These are phyloP conservation scores for Auriscalpium microsporum DNA, from an alignment of 768 basidiomycete genomes.

Conservation along the genomic window DNA sequence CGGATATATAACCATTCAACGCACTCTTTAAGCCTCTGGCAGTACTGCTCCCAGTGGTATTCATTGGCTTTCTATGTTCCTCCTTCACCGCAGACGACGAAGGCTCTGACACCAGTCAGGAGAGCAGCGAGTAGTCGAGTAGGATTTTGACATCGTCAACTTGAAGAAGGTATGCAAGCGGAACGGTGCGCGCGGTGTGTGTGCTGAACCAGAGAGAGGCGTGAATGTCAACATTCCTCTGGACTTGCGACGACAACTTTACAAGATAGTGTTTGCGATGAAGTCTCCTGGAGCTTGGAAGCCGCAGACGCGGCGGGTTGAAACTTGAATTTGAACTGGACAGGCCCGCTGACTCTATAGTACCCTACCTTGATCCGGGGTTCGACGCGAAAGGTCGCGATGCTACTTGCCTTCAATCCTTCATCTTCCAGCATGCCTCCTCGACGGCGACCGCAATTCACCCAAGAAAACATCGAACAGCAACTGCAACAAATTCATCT, in stretches of 20 bases:
- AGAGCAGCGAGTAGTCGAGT: constrained; percentile 91
- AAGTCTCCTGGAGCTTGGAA: constrained; percentile 90
- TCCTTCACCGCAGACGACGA: constrained; percentile 16
- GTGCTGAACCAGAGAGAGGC: constrained; percentile 79
- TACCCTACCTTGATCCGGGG: constrained; percentile 96
- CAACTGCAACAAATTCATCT: constrained; percentile 89
- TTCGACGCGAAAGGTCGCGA: constrained; percentile 42
- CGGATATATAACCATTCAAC: constrained; percentile 18
- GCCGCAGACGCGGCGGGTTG: constrained; percentile 88
- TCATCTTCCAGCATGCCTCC: constrained; percentile 48
- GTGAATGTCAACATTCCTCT: constrained; percentile 88
- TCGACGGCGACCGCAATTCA: constrained; percentile 61
- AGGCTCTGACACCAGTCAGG: constrained; percentile 70
- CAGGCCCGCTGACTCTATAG: constrained; percentile 89
- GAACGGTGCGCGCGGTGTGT: constrained; percentile 50
- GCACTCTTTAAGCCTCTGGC: constrained; percentile 57
- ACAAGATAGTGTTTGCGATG: constrained; percentile 35
- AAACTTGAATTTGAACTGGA: too few species aligned
- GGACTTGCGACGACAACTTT: not conserved
- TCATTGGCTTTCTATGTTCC: constrained; percentile 24
- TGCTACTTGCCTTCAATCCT: too few species aligned
- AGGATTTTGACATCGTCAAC: constrained; percentile 91
- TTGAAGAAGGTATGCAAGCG: constrained; percentile 81
- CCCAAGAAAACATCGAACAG: constrained; percentile 78
- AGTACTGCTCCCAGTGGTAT: constrained; percentile 58